Evolutionary conservation across 2,329 filamentous ascomycete species (phyloP).

Genomic region (Diaporthe sp.): DNA sequence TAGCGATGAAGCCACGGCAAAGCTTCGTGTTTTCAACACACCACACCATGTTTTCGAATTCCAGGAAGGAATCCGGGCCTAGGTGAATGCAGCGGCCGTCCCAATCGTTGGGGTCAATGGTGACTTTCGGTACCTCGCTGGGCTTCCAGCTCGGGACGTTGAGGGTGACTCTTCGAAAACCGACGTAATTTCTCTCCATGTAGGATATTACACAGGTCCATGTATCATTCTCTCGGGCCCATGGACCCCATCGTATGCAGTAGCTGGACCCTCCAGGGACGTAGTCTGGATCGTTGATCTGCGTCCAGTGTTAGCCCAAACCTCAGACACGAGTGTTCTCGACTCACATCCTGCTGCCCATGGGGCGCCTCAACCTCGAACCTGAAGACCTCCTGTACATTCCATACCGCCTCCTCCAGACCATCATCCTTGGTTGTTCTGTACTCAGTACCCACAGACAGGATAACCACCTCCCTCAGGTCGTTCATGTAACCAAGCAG

Average conservation of each 20-base stretch:
- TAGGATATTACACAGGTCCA: constrained; percentile 64
- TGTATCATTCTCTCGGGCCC: constrained; percentile 54
- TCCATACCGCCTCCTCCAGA: constrained; percentile 56
- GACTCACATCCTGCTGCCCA: constrained; percentile 49
- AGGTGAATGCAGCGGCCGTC: constrained; percentile 65
- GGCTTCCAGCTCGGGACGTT: constrained; percentile 51
- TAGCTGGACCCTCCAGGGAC: constrained; percentile 63
- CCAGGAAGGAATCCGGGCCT: constrained; percentile 66
- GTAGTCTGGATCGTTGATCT: constrained; percentile 60
- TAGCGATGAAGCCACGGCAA: constrained; percentile 68
- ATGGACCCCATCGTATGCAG: constrained; percentile 68
- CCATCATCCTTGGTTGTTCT: constrained; percentile 42
- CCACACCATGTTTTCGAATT: constrained; percentile 68
- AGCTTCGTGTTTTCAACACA: constrained; percentile 52
- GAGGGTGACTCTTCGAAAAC: constrained; percentile 66
- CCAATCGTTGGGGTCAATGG: constrained; percentile 56
- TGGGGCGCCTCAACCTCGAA: constrained; percentile 64
- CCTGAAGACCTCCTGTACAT: constrained; percentile 63
- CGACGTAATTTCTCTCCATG: constrained; percentile 64
- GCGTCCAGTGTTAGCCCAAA: background rate
- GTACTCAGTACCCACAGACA: constrained; percentile 60
- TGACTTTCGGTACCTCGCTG: constrained; percentile 52
- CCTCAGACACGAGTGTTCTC: background rate
- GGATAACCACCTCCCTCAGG: constrained; percentile 62
- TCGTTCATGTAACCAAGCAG: constrained; percentile 68